Conservation (phyloP, 371 early-diverging fungal species). For the Dinochytrium kinnereticum region DNA sequence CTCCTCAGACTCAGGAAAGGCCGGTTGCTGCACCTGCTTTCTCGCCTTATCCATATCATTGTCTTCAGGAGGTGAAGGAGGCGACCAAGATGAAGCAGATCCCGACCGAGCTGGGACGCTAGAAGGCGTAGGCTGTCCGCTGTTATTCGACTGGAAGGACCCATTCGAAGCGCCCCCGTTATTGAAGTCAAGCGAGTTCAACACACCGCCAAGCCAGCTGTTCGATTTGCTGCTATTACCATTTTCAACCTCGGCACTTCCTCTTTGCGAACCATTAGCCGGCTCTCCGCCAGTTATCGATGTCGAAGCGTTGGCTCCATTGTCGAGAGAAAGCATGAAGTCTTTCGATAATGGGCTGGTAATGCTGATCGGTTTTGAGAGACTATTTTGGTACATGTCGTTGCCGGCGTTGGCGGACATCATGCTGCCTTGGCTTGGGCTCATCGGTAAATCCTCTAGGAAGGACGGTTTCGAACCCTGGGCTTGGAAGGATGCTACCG, state of each 20-base stretch:
- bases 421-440: constrained; percentile 17
- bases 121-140: background rate
- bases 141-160: background rate
- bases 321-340: too few relatives aligned
- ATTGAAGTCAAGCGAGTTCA: constrained; percentile 9
- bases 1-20: background rate
- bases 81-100: constrained; percentile 3
- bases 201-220: background rate
- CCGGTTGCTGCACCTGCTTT: constrained; percentile 1
- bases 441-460: constrained; percentile 34
- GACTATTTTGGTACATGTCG: background rate
- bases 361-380: background rate
- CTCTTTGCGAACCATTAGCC: background rate
- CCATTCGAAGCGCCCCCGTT: background rate
- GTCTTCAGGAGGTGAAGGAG: constrained; percentile 15
- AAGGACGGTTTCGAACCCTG: constrained; percentile 25
- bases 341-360: constrained; percentile 4
- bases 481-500: background rate
- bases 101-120: background rate
- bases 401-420: background rate
- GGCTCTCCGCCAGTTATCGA: too few relatives aligned
- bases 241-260: background rate
- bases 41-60: background rate
- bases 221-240: background rate
- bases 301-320: too few relatives aligned